These are phyloP conservation scores for Euphorbia schlechtendalii DNA, from an alignment of 441 rosid genomes.

Conservation along the genomic window DNA sequence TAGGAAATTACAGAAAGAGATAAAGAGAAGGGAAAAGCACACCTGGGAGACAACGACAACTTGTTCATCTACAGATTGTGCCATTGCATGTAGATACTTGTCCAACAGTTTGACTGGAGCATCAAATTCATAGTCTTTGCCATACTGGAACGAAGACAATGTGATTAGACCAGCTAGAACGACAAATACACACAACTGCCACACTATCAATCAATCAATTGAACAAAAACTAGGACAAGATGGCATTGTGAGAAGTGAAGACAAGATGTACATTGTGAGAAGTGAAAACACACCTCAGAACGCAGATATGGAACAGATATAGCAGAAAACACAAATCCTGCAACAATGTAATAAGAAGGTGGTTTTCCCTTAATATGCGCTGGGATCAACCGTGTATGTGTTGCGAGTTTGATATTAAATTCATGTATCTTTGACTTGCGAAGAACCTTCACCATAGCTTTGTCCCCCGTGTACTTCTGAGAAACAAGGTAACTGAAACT, in stretches of 20 bases:
- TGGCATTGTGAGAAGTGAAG: too few relatives aligned
- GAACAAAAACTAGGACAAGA: background rate
- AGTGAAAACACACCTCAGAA: constrained; percentile 57
- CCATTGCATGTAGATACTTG: constrained; percentile 76
- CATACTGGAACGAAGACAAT: constrained; percentile 45
- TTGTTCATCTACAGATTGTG: constrained; percentile 74
- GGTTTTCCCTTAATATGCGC: constrained; percentile 67
- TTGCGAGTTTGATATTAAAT: constrained; percentile 63
- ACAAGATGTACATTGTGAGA: constrained; percentile 3
- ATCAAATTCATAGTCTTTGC: constrained; percentile 83
- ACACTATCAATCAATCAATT: too few relatives aligned
- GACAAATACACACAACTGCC: background rate
- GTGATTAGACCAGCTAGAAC: background rate
- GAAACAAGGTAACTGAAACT: constrained; percentile 91
- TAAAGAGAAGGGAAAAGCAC: background rate
- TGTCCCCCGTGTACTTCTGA: constrained; percentile 84
- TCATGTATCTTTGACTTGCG: constrained; percentile 51
- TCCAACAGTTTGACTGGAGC: constrained; percentile 91
- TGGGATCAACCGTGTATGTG: constrained; percentile 75
- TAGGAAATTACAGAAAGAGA: background rate
- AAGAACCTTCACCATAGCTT: constrained; percentile 67
- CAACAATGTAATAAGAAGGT: constrained; percentile 84
- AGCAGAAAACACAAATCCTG: constrained; percentile 80
- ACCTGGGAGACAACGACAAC: constrained; percentile 94
- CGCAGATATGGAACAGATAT: constrained; percentile 90